Evolutionary conservation across 768 basidiomycete genomes (phyloP), one percentile per base, ranked within the genome.

Genomic region (Hydnomerulius pinastri): DNA sequence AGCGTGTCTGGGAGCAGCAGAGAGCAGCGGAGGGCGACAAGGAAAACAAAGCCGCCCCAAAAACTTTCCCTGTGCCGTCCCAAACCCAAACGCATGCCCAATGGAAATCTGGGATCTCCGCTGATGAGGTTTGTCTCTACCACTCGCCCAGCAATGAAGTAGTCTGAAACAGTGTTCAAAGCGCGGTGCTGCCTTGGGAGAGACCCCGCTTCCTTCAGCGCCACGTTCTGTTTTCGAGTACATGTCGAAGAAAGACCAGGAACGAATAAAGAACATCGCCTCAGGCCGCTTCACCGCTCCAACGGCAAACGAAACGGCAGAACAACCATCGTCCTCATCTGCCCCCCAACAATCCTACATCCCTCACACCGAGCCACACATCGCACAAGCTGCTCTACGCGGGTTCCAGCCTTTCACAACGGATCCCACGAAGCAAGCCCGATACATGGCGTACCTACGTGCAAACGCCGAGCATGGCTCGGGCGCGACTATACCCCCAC

Each of bases 141-240:
- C 11, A 54, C 15, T 5, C 11, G 48, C 6, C 21, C n/a, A 30
- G 20, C 4, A 3, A 43, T 25, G 43, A 10, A 28, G 10, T 8
- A 4, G 33, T 43, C 51, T 54, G 6, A 70, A n/a, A 35, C 25
- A 38, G 28, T 11, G 32, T 33, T 21, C 25, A 25, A 55, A 98
- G 94, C 81, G 97, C 43, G 96, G 93, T 23, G 71, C 78, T 1
- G 74, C 88, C 17, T 75, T 98, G 0, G 95, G 95, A 46, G 97
- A 98, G 69, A 81, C 81, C 9, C 83, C 83, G 10, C 73, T 90
- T 10, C 77, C 84, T 11, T 70, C 83, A 3, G 80, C 78, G 12
- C 81, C 89, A 2, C 83, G 83, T 10, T 98, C 96, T 0, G 82
- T 99, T 13, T 98, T 96, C 65, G 95, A 98, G 38, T 98, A 85